phyloP scores from a whole-genome alignment of 2,329 filamentous ascomycete species.

The Trichoderma arundinaceum region DNA sequence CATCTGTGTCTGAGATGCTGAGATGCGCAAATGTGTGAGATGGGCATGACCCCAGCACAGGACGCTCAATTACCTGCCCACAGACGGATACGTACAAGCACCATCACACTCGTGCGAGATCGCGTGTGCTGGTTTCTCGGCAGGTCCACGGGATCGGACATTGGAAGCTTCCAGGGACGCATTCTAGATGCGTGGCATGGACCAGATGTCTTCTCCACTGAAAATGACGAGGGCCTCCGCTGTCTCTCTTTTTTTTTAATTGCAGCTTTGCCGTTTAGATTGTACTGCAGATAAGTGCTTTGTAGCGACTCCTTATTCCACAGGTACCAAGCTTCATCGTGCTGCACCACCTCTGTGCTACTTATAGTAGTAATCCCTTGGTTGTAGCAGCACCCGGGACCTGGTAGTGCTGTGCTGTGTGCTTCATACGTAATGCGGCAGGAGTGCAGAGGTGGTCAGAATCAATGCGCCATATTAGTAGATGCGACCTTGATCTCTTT shows the following conservation, averaged over 20 bases:
- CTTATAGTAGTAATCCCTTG: too few species aligned
- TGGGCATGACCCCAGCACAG: too few species aligned
- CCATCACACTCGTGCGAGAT: too few species aligned
- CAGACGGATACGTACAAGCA: too few species aligned
- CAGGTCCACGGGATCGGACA: constrained; percentile 12
- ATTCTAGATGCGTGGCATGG: constrained; percentile 22
- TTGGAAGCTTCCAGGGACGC: constrained; percentile 16
- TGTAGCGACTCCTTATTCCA: too few species aligned
- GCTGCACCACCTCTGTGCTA: too few species aligned
- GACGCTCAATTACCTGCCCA: too few species aligned
- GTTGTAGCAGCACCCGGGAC: too few species aligned
- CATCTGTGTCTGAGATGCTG: not conserved
- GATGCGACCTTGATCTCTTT: constrained; percentile 3
- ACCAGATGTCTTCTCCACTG: constrained; percentile 10
- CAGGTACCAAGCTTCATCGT: too few species aligned
- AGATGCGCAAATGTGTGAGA: not conserved
- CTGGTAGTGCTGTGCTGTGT: not conserved
- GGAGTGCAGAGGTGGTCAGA: not conserved
- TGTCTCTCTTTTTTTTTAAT: not conserved
- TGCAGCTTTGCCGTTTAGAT: not conserved
- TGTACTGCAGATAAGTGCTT: not conserved
- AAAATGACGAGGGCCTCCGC: not conserved
- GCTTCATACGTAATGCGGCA: constrained; percentile 1
- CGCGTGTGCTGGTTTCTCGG: too few species aligned
- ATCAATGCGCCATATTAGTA: constrained; percentile 15